These are phyloP conservation scores for Skeletonema grethae DNA, from an alignment of 108 stramenopile species.

Conservation along the genomic window DNA sequence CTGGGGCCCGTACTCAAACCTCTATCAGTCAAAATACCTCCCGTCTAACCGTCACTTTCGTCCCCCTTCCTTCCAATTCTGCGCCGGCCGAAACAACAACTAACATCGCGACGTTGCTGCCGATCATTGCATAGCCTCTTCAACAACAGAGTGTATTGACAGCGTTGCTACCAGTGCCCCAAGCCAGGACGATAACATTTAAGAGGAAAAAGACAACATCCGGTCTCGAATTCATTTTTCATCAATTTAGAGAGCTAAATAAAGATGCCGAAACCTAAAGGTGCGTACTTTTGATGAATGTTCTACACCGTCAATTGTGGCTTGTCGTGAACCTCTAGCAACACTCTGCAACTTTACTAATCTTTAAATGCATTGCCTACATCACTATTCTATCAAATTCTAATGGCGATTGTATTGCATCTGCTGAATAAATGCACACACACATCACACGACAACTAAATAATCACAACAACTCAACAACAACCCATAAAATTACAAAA, in stretches of 20 bases:
- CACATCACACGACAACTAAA: neutral
- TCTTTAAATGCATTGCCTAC: neutral
- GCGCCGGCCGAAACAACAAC: no score
- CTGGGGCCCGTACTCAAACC: no score
- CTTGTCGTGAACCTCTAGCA: neutral
- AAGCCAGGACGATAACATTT: neutral
- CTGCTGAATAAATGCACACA: neutral
- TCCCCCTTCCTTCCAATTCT: neutral
- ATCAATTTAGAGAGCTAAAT: slow-evolving; percentile 5
- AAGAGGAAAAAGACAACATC: neutral
- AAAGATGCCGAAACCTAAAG: slow-evolving; percentile 46
- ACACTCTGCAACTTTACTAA: neutral
- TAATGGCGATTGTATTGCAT: neutral
- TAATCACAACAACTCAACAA: slow-evolving; percentile 6
- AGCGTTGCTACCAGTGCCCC: neutral
- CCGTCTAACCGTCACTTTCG: neutral
- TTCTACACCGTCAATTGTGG: neutral
- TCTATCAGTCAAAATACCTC: neutral
- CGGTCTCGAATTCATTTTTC: neutral
- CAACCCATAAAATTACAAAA: neutral
- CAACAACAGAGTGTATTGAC: no score
- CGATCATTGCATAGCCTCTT: neutral
- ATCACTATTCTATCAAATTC: neutral
- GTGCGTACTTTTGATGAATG: slow-evolving; percentile 13
- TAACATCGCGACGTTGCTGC: no score